These are phyloP conservation scores for Davidsoniella neocaledoniae DNA, from an alignment of 2,329 filamentous ascomycete genomes.

Conservation along the genomic window DNA sequence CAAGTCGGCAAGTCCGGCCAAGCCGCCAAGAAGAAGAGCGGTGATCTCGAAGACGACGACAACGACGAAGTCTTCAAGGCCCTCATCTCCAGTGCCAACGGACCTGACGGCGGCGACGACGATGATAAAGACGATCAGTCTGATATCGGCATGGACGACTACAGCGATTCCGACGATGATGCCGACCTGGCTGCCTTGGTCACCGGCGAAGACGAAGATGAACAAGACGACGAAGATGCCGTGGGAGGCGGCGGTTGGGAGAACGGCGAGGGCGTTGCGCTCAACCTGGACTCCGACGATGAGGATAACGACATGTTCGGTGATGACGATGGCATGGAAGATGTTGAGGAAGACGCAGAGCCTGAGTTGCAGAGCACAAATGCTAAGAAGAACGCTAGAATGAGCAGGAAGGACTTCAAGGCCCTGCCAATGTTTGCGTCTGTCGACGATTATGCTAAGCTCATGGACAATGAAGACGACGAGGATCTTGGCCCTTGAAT, in stretches of 20 bases:
- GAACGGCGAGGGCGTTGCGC: conserved; percentile 16
- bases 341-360: conserved; percentile 42
- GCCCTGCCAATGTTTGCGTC: conserved; percentile 84
- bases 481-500: conserved; percentile 15
- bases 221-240: conserved; percentile 27
- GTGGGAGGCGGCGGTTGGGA: conserved; percentile 30
- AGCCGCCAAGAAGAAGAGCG: conserved; percentile 32
- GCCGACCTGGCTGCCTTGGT: conserved; percentile 31
- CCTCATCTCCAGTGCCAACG: conserved; percentile 63
- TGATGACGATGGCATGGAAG: conserved; percentile 32
- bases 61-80: conserved; percentile 74
- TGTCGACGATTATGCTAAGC: conserved; percentile 78
- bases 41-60: conserved; percentile 28
- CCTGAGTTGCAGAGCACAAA: conserved; percentile 19
- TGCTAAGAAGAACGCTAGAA: conserved; percentile 26
- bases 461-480: conserved; percentile 58
- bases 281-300: conserved; percentile 12
- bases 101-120: conserved; percentile 29
- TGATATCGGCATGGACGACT: conserved; percentile 32
- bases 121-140: conserved; percentile 43
- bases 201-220: conserved; percentile 27
- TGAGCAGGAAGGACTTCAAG: conserved; percentile 73
- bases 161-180: conserved; percentile 33
- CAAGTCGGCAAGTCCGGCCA: conserved; percentile 48
- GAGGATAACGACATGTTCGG: conserved; percentile 23